phyloP scores from a whole-genome alignment of 2,329 filamentous ascomycete genomes.

The Pleoardoris graminearum region DNA sequence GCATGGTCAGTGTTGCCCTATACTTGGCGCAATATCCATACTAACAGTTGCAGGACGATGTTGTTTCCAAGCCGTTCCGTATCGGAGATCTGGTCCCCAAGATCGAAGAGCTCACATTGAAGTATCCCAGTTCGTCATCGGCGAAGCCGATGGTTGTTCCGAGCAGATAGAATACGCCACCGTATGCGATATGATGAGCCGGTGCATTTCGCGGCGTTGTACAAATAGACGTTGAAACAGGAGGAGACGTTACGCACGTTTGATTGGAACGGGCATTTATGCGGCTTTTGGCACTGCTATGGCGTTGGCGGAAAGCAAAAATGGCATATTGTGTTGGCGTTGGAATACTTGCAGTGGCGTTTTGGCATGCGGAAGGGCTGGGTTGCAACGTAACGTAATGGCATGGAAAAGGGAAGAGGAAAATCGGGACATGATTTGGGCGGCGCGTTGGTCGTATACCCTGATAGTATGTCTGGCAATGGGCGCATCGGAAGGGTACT shows the following conservation, averaged over 20 bases:
- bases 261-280: not conserved
- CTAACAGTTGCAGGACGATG: constrained; percentile 48
- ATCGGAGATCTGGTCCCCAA: constrained; percentile 56
- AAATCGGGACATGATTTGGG: too few relatives aligned
- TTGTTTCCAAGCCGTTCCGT: constrained; percentile 56
- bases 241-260: not conserved
- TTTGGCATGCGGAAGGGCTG: too few relatives aligned
- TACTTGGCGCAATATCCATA: not conserved
- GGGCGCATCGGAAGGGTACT: too few relatives aligned
- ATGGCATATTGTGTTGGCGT: too few relatives aligned
- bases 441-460: too few relatives aligned
- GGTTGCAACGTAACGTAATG: too few relatives aligned
- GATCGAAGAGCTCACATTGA: constrained; percentile 52
- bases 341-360: too few relatives aligned
- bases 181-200: constrained; percentile 14
- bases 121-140: constrained; percentile 14
- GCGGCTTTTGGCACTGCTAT: not conserved
- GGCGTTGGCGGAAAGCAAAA: not conserved
- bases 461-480: too few relatives aligned
- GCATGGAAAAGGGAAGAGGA: too few relatives aligned
- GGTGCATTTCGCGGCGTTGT: not conserved
- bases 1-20: constrained; percentile 36
- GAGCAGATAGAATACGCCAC: constrained; percentile 7
- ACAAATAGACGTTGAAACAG: constrained; percentile 4
- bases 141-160: constrained; percentile 8